Evolutionary conservation across 2,329 filamentous ascomycete species (phyloP), one percentile per base, ranked within the genome.

Genomic region (Aureobasidium sp.): DNA sequence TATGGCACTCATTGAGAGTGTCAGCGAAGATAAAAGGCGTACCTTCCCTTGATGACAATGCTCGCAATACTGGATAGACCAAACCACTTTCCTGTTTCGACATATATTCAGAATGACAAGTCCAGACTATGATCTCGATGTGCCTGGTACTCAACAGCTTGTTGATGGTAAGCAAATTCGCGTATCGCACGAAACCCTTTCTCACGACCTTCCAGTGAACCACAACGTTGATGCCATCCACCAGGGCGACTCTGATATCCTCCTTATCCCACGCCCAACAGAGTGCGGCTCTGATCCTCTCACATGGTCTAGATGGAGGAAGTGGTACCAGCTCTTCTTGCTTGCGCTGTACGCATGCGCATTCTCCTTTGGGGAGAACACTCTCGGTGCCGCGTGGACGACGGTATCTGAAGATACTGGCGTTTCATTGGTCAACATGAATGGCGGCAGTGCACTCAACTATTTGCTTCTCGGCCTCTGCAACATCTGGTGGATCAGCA

Each of bases 361-460:
- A 1, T 74, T 74, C 63, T 75, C 74, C 1, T 75, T 72, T 61
- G 74, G 74, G 15, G 74, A 76, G 61, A 77, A 76, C 57, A 74
- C 73, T 40, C 70, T 73, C 44, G 75, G 75, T n/a, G 74, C 75
- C 17, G 73, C 74, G 48, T 77, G 74, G 74, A 76, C 74, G 0
- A 71, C 72, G 12, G 73, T 77, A n/a, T 72, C 73, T 9, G 65
- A 70, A 1, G 73, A 77, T 7, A 75, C 74, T 0, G 69, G 70
- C 11, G 74, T 77, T 19, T 70, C 67, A 1, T 60, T 77, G 27
- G 70, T 67, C n/a, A 72, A 76, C 61, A 73, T 77, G 72, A 76
- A 76, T 61, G 74, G 73, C 7, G 74, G 73, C 35, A 73, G 72
- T 31, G 75, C 75, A 1, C 64, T 77, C 8, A 76, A 76, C 57